Evolutionary conservation across 306 rosid genomes (phyloP).

Genomic region (Fragaria vesca): DNA sequence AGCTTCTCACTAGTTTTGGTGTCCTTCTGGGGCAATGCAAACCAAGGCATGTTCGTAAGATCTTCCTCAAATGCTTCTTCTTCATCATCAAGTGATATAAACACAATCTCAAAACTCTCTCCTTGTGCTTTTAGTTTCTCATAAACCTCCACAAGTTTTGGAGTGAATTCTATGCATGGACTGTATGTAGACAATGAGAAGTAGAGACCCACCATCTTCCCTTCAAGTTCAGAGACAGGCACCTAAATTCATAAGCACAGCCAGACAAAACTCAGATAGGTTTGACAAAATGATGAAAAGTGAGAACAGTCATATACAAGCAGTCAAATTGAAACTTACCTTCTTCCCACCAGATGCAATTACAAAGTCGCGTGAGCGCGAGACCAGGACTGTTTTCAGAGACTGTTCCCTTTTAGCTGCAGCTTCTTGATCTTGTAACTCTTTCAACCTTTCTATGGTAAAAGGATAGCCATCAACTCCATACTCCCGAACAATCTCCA

Average conservation of each 20-base stretch:
- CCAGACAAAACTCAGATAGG: conserved; percentile 21
- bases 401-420: conserved; percentile 54
- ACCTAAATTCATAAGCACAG: conserved; percentile 31
- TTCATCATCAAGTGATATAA: conserved; percentile 45
- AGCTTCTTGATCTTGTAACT: conserved; percentile 46
- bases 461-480: conserved; percentile 64
- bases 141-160: conserved; percentile 49
- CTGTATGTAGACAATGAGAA: conserved; percentile 35
- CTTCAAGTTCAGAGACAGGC: conserved; percentile 64
- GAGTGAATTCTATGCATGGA: conserved; percentile 36
- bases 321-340: conserved; percentile 31
- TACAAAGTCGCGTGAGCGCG: conserved; percentile 49
- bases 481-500: conserved; percentile 35
- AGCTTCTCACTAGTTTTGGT: conserved; percentile 36
- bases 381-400: conserved; percentile 47
- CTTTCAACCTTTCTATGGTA: conserved; percentile 47
- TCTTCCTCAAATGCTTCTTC: conserved; percentile 47
- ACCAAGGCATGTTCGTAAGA: conserved; percentile 50
- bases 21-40: conserved; percentile 64
- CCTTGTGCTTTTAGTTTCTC: conserved; percentile 52
- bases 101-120: conserved; percentile 63
- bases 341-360: conserved; percentile 50
- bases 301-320: neutral
- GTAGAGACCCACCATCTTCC: conserved; percentile 60
- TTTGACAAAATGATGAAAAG: neutral